Base-by-base conservation (phyloP, 805 yeast genomes). In the Yarrowia sp. region DNA sequence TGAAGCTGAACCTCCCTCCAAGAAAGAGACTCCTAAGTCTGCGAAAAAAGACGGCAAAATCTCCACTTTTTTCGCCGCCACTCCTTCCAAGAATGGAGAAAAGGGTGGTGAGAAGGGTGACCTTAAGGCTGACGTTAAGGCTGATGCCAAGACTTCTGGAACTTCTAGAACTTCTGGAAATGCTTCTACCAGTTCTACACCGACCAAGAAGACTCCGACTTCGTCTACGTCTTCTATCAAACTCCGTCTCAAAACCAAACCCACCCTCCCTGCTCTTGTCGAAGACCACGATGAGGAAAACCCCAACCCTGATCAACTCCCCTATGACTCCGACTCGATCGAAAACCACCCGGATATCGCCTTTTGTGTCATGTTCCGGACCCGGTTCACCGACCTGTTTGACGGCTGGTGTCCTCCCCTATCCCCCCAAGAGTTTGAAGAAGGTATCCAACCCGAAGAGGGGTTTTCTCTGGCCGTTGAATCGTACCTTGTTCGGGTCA, bases 381-480 rank as follows among this genome's bases (percentile, higher is more conserved):
- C 72, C 5, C 70, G 71, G 43, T 77, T 77, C 69, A 55, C 69
- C 32, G 71, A 72, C 11, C 69, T 76, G 9, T 80, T 78, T 61
- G 71, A 70, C 12, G 82, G 77, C 32, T 71, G 65, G 65, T 59
- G 77, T 35, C 75, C 79, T 9, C 75, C 75, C 26, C 58, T 79
- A 14, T 77, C 79, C 1, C 83, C 83, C 14, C 82, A 79, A 70
- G 83, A 81, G 63, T 67, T 80, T n/a, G 83, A 80, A 66, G 76
- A 72, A 16, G 82, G 81, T 8, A 67, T 74, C 1, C 55, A 69
- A 16, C 55, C 36, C 35, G 43, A 70, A 8, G 72, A 70, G 10
- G 69, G 58, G 10, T 69, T 75, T 14, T 71, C 76, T 0, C 64
- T 70, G 22, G 75, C 72, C 1, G 78, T 79, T 35, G 75, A 75